Evolutionary conservation across 768 basidiomycete genomes (phyloP), one percentile per base, ranked within the genome.

Genomic region (Hydnum rufescens): DNA sequence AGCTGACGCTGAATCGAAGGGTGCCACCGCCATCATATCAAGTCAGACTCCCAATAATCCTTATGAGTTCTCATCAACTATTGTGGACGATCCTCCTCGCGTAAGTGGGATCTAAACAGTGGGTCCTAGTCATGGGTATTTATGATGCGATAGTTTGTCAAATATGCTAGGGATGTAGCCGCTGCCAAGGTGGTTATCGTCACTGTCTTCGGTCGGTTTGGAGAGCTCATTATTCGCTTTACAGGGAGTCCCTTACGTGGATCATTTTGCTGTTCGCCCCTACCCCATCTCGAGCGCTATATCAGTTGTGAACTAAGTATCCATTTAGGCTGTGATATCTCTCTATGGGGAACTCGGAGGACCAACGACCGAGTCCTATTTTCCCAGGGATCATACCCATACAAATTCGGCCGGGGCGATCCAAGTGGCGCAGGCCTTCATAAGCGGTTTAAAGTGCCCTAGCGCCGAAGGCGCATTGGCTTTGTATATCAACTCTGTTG

Each of bases 21-120:
- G 73, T 18, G 71, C 67, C 31, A 70, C 66, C 28, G 66, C 68
- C 29, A 72, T 74, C 52, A 61, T 74, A 5, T 70, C 70, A 8
- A 68, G 71, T 2, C 70, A 70, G 54, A 74, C 73, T 2, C 73
- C 73, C 4, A 61, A 66, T 55, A 70, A 74, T 58, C 64, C 64
- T 30, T 74, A 70, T 70, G 51, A 56, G 25, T 52, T 52, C 43
- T 8, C 47, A 28, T 43, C 57, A 22, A 55, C 60, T 22, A 57
- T 60, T 43, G 66, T 70, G 26, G 58, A 56, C n/a, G 61, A 68
- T n/a, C 62, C 63, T 13, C 63, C 68, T 8, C 65, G 72, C 19
- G 74, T 54, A 53, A 19, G 52, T 31, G 18, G 16, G n/a, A 18
- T 19, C 16, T 34, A 62, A 47, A 8, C 44, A 26, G 19, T 39